Evolutionary conservation across 805 yeast species (phyloP).

Genomic region (Kluyveromyces wickerhamii): DNA sequence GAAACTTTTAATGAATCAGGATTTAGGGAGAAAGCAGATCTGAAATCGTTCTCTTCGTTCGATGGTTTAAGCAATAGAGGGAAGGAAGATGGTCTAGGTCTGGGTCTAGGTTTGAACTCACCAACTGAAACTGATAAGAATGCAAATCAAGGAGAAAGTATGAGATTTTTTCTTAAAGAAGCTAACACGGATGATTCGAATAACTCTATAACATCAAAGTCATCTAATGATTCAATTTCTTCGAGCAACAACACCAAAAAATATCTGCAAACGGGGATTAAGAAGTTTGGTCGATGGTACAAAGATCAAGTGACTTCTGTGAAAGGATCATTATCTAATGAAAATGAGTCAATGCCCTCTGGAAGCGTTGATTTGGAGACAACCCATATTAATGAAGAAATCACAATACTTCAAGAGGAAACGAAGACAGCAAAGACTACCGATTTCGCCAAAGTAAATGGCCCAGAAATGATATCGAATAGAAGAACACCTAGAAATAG

Average conservation of each 20-base stretch:
- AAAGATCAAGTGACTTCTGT: constrained; percentile 19
- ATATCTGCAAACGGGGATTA: constrained; percentile 39
- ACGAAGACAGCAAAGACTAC: neutral
- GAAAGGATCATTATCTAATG: neutral
- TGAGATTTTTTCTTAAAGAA: constrained; percentile 11
- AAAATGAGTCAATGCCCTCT: too few species aligned
- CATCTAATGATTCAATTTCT: constrained; percentile 9
- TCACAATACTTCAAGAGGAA: too few species aligned
- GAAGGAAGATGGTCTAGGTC: too few species aligned
- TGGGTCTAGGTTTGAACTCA: too few species aligned
- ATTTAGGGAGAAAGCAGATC: too few species aligned
- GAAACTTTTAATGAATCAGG: too few species aligned
- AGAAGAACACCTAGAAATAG: constrained; percentile 24
- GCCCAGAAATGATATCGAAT: constrained; percentile 27
- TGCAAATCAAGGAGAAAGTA: neutral
- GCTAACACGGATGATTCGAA: constrained; percentile 23
- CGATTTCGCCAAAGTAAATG: constrained; percentile 2
- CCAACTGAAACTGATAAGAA: too few species aligned
- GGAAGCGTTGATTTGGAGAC: too few species aligned
- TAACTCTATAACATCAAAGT: constrained; percentile 8
- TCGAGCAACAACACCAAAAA: constrained; percentile 29
- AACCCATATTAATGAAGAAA: too few species aligned
- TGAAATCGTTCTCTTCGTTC: too few species aligned
- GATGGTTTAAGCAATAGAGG: too few species aligned
- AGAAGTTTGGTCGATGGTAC: constrained; percentile 65